Conservation (phyloP, 2,329 filamentous ascomycete species). For the Exophiala oligosperma region DNA sequence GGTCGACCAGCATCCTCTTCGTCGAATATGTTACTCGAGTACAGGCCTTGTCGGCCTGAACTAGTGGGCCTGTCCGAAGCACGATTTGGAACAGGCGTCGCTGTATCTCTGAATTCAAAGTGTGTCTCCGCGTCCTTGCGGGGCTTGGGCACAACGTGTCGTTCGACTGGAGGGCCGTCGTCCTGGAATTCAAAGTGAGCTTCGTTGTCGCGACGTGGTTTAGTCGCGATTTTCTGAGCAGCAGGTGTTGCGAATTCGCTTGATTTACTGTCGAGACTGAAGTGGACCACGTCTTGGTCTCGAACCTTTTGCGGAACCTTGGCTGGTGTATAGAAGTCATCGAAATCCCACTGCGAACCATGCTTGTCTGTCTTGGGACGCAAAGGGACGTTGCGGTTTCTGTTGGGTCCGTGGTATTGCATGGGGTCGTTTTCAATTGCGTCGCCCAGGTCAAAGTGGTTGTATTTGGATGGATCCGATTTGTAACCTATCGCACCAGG, state of each 20-base stretch:
- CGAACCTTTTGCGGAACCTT: constrained; percentile 68
- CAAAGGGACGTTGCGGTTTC: constrained; percentile 29
- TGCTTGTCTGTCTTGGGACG: constrained; percentile 41
- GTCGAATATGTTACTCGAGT: constrained; percentile 73
- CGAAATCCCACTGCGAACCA: constrained; percentile 79
- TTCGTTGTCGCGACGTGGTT: constrained; percentile 74
- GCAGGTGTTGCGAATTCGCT: constrained; percentile 37
- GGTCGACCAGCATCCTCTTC: constrained; percentile 53
- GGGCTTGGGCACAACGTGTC: constrained; percentile 45
- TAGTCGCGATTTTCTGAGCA: constrained; percentile 37
- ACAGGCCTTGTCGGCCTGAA: constrained; percentile 63
- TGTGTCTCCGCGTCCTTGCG: constrained; percentile 80
- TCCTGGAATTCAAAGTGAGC: constrained; percentile 83
- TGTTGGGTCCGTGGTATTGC: constrained; percentile 27
- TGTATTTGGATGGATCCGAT: constrained; percentile 75
- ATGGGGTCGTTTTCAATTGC: constrained; percentile 29
- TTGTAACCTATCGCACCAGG: constrained; percentile 50
- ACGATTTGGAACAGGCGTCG: constrained; percentile 48
- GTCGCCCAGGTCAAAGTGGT: constrained; percentile 79
- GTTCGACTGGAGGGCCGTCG: constrained; percentile 45
- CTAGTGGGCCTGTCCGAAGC: constrained; percentile 34
- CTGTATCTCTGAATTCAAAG: constrained; percentile 74
- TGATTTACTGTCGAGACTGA: constrained; percentile 73
- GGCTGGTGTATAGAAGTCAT: constrained; percentile 80
- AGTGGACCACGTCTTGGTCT: constrained; percentile 71